phyloP scores from a whole-genome alignment of 257 asterid genomes.

The Jasminum sambac region DNA sequence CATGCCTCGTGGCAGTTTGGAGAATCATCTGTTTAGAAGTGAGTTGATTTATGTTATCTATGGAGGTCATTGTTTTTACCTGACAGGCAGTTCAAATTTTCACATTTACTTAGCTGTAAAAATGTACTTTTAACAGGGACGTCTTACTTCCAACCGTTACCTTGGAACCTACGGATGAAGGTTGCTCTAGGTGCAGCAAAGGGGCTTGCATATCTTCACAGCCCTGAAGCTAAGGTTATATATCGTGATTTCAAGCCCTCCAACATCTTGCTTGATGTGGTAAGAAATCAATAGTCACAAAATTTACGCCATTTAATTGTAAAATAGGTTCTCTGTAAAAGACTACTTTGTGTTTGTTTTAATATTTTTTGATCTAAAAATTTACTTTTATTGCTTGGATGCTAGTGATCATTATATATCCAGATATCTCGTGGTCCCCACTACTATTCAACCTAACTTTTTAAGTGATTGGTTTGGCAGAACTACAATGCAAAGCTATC shows the following conservation, averaged over 20 bases:
- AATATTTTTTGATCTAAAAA: no score
- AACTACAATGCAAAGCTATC: constrained; percentile 68
- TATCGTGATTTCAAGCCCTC: constrained; percentile 71
- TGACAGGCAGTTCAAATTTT: background rate
- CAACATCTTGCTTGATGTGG: constrained; percentile 61
- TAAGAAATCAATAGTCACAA: constrained; percentile 7
- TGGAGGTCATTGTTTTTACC: background rate
- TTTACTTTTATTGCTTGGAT: no score
- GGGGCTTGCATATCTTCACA: constrained; percentile 70
- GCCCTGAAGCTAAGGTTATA: constrained; percentile 67
- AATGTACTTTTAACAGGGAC: constrained; percentile 40
- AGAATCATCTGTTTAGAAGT: constrained; percentile 72
- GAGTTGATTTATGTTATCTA: constrained; percentile 28
- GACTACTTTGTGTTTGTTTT: background rate
- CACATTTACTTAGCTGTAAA: background rate
- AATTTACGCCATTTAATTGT: background rate
- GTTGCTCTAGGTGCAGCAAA: constrained; percentile 71
- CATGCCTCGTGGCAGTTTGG: constrained; percentile 82
- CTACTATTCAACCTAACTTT: no score
- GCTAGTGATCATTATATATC: no score
- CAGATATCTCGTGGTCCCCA: no score
- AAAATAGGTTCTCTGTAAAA: background rate
- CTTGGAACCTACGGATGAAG: constrained; percentile 66
- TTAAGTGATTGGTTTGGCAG: constrained; percentile 34
- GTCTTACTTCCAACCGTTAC: constrained; percentile 63